Evolutionary conservation across 192 early-diverging fungal species (phyloP).

Genomic region (Backusella tarrabulga): DNA sequence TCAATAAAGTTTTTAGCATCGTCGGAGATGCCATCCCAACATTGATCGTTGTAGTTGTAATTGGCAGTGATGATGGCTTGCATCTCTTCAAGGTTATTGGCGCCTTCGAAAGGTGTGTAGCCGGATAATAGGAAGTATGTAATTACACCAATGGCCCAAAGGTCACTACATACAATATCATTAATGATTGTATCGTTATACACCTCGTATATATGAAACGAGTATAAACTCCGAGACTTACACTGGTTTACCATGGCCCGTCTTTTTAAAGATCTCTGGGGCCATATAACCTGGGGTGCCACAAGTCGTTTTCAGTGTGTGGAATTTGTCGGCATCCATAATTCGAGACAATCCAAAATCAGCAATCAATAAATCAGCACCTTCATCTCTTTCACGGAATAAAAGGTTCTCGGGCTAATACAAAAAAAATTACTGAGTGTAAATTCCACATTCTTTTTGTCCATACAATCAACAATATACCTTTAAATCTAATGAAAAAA

Average conservation of each 20-base stretch:
- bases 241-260: conserved; percentile 72
- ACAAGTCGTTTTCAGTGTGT: conserved; percentile 66
- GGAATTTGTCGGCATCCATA: conserved; percentile 59
- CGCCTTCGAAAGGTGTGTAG: conserved; percentile 69
- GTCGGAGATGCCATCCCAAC: conserved; percentile 51
- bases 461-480: neutral
- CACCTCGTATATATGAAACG: neutral
- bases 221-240: conserved; percentile 14
- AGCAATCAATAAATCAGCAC: conserved; percentile 67
- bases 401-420: conserved; percentile 76
- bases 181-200: neutral
- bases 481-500: conserved; percentile 33
- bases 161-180: conserved; percentile 41
- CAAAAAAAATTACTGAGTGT: neutral
- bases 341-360: conserved; percentile 81
- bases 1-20: conserved; percentile 72
- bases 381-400: conserved; percentile 58
- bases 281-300: conserved; percentile 85
- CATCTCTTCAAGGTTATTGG: conserved; percentile 50
- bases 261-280: conserved; percentile 57
- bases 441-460: neutral
- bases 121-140: conserved; percentile 78
- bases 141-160: conserved; percentile 83
- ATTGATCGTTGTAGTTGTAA: conserved; percentile 62
- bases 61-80: conserved; percentile 58